Evolutionary conservation across 2,329 filamentous ascomycete genomes (phyloP).

Genomic region (Claviceps digitariae): DNA sequence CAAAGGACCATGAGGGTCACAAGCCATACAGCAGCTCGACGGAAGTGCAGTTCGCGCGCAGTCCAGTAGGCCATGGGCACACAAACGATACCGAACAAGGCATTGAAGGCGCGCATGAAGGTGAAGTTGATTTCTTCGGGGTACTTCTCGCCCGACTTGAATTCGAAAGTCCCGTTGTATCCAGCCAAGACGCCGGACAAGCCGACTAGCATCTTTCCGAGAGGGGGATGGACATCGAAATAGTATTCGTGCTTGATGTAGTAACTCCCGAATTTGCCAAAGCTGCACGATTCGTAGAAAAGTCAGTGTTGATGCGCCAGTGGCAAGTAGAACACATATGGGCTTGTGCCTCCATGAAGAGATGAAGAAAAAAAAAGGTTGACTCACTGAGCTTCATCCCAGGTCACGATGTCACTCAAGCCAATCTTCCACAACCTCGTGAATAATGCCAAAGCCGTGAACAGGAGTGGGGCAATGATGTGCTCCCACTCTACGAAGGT

Average conservation of each 20-base stretch:
- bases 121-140: conserved; percentile 90
- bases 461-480: conserved; percentile 46
- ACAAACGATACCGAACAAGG: conserved; percentile 82
- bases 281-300: conserved; percentile 34
- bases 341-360: background rate
- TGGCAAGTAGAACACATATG: background rate
- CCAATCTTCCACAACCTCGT: conserved; percentile 59
- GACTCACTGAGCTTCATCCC: conserved; percentile 52
- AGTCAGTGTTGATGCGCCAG: conserved; percentile 2
- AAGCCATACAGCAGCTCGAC: conserved; percentile 80
- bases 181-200: conserved; percentile 91
- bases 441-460: conserved; percentile 49
- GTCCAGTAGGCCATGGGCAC: conserved; percentile 93
- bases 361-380: background rate
- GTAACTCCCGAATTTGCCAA: conserved; percentile 96
- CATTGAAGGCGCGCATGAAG: conserved; percentile 97
- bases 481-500: conserved; percentile 51
- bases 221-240: conserved; percentile 79
- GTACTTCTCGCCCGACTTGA: conserved; percentile 96
- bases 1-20: conserved; percentile 94
- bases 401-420: conserved; percentile 51
- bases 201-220: conserved; percentile 97
- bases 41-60: conserved; percentile 78
- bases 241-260: conserved; percentile 99
- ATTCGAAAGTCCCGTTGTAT: conserved; percentile 98